Conservation (phyloP, 768 basidiomycete genomes). For the Cystofilobasidium bisporidii region DNA sequence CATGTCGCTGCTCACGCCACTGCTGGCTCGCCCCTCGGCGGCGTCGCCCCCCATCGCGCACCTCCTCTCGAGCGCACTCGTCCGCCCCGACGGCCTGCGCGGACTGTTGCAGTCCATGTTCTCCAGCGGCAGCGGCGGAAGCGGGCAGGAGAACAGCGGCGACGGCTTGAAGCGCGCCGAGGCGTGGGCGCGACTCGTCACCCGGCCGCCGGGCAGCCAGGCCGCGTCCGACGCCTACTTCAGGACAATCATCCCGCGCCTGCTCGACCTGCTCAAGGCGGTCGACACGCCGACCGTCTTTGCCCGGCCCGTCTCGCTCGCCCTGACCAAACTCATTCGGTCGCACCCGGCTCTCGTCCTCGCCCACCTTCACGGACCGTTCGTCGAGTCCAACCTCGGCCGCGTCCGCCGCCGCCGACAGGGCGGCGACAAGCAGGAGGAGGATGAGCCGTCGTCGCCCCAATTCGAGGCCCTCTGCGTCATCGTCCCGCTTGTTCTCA, state of each 20-base stretch:
- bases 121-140: background rate
- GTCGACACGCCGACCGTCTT: conserved; percentile 10
- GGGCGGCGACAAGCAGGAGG: background rate
- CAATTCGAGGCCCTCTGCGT: conserved; percentile 12
- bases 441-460: background rate
- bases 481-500: conserved; percentile 20
- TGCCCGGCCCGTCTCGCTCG: conserved; percentile 16
- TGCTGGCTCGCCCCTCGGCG: conserved; percentile 1
- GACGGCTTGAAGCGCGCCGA: conserved; percentile 1
- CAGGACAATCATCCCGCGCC: conserved; percentile 14
- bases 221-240: conserved; percentile 3
- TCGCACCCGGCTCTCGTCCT: conserved; percentile 6
- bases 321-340: background rate
- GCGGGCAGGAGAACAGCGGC: no score
- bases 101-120: conserved; percentile 21
- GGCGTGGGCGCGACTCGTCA: background rate
- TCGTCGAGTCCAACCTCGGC: conserved; percentile 1
- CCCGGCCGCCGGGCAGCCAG: background rate
- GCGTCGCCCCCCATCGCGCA: background rate
- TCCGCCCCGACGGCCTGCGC: conserved; percentile 17
- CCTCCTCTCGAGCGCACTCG: conserved; percentile 14
- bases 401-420: background rate
- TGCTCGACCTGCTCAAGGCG: conserved; percentile 14
- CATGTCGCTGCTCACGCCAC: conserved; percentile 16
- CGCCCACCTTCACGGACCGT: conserved; percentile 9